Evolutionary conservation across 169 alveolate genomes (phyloP), one percentile per base, ranked within the genome.

Genomic region (Plasmodium sp.): DNA sequence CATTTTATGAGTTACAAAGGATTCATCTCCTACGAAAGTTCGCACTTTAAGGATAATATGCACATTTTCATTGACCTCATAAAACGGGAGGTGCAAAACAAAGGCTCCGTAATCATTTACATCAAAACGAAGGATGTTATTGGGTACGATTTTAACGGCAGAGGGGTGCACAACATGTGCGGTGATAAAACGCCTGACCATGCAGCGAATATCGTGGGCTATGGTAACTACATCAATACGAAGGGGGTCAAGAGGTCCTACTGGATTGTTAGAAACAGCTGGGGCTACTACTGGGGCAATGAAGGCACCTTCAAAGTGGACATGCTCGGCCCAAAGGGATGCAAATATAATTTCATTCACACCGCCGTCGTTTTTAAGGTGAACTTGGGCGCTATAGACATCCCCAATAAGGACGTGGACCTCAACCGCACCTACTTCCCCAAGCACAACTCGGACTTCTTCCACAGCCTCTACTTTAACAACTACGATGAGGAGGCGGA

Each of bases 221-320:
- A 91, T 91, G 96, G 96, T 43, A 83, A 74, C 36, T 94, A 94
- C 62, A 75, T 92, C 31, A 67, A 92, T 80, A 22, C 6, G 2
- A 10, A 67, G 0, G 95, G 94, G 14, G 88, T 83, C 31, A 90
- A 83, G 56, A 84, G 91, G 45, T 72, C 94, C 48, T 91, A 91
- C 45, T 91, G 95, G 95, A 16, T 91, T 45, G 22, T 91, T 1
- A 81, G 92, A 81, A 91, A 91, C 39, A 91, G 95, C 36, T 91
- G 95, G 95, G 95, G 95, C 6, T 91, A 91, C 54, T 91, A 91
- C 77, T 91, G 95, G 95, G 95, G 92, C 9, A 90, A 91, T 91
- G 95, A 81, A 81, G 95, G 95, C 31, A 81, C 73, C 5, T 91
- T 91, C 43, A 91, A 82, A 81, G 79, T 91, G n/a, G 96, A 94